These are phyloP conservation scores for Actinomucor elegans DNA, from an alignment of 371 early-diverging fungal genomes.

Conservation along the genomic window DNA sequence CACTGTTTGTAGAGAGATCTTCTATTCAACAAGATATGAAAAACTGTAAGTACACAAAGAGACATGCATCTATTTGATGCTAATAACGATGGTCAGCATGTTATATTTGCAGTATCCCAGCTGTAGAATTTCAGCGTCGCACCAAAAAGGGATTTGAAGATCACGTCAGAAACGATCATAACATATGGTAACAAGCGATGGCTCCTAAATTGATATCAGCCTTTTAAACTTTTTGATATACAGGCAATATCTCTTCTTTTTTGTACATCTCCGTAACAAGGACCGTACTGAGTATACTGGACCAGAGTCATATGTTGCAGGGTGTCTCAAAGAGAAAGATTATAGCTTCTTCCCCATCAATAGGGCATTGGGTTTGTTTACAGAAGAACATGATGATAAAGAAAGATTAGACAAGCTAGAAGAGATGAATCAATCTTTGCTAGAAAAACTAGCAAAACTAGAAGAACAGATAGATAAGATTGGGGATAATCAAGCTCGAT, in stretches of 20 bases:
- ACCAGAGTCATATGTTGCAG: conserved; percentile 55
- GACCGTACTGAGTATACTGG: conserved; percentile 59
- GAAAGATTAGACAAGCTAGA: conserved; percentile 42
- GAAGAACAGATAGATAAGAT: conserved; percentile 34
- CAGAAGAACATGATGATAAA: conserved; percentile 29
- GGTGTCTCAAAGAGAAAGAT: conserved; percentile 44
- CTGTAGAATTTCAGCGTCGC: conserved; percentile 55
- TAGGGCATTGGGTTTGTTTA: conserved; percentile 45
- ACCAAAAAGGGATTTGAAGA: conserved; percentile 53
- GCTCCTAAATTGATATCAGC: not conserved
- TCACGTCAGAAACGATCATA: conserved; percentile 56
- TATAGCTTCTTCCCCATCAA: conserved; percentile 58
- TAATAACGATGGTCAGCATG: conserved; percentile 32
- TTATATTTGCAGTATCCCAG: conserved; percentile 57
- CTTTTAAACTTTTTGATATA: not conserved
- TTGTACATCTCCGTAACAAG: conserved; percentile 57
- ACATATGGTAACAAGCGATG: conserved; percentile 38
- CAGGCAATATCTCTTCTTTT: conserved; percentile 60
- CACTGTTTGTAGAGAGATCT: conserved; percentile 34
- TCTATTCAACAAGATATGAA: conserved; percentile 53
- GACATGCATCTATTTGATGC: not conserved
- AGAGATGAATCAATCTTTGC: conserved; percentile 27
- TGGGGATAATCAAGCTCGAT: conserved; percentile 22
- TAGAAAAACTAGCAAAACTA: conserved; percentile 25
- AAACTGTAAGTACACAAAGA: conserved; percentile 39